Conservation (phyloP, 768 basidiomycete genomes). For the Pleurotus salmoneostramineus region DNA sequence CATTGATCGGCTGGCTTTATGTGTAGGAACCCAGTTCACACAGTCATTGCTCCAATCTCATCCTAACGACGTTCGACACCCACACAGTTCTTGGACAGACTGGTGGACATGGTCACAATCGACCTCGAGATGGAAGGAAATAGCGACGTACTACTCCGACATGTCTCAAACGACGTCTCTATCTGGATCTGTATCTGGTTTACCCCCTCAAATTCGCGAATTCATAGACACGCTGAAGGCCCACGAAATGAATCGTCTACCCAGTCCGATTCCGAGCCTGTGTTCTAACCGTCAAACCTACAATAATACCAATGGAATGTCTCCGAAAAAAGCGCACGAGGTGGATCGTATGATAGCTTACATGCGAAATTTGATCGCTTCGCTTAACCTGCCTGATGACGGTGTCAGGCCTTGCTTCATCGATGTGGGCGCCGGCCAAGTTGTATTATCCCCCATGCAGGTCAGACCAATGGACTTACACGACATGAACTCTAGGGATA, state of each 20-base stretch:
- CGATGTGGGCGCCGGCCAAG: constrained; percentile 75
- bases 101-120: constrained; percentile 3
- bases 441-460: constrained; percentile 19
- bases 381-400: constrained; percentile 17
- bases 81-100: neutral
- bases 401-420: constrained; percentile 37
- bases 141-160: neutral
- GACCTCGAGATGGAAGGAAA: neutral
- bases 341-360: constrained; percentile 60
- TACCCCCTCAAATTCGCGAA: neutral
- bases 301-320: constrained; percentile 43
- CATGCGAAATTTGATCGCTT: constrained; percentile 32
- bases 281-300: constrained; percentile 6
- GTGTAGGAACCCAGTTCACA: constrained; percentile 12
- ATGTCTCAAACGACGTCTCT: neutral
- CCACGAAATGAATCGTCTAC: constrained; percentile 4
- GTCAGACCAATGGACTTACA: neutral
- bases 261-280: constrained; percentile 10
- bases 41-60: constrained; percentile 37
- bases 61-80: constrained; percentile 36
- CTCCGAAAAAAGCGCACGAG: constrained; percentile 76
- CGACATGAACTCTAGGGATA: constrained; percentile 42
- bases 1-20: neutral
- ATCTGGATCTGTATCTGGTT: constrained; percentile 7
- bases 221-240: neutral